Evolutionary conservation across 306 rosid species (phyloP), one percentile per base, ranked within the genome.

Genomic region (Cotoneaster glaucophyllus): DNA sequence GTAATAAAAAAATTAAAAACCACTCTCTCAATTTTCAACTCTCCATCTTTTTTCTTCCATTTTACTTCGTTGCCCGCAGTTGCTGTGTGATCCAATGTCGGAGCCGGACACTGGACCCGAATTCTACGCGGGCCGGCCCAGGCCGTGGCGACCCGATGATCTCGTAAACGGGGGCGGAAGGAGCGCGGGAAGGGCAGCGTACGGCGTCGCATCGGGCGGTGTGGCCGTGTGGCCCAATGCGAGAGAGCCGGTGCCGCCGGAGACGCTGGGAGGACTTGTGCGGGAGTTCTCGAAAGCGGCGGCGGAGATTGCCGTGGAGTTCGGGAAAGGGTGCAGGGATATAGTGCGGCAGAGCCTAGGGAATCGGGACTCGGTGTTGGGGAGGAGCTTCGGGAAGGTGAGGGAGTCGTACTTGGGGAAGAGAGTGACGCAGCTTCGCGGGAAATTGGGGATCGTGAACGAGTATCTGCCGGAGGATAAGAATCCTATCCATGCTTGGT

Each of bases 241-340:
- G 22, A 69, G 77, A 2, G 81, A 77, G 67, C 78, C 83, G 83
- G 91, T 58, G 75, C 79, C 79, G 54, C 71, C 83, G 84, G 90
- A 63, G 77, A 80, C 80, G 54, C 66, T 83, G 29, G 83, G 80
- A 82, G 92, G 83, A 22, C 83, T 86, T 32, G 76, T 79, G 31
- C 76, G 77, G 79, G 98, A 95, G 89, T 95, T 95, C 70, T 66
- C 87, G 62, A 86, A 78, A 67, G 98, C 97, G 59, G 90, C 80
- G 75, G 88, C 84, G 73, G 98, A 95, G 84, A 89, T 95, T 83
- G 75, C 92, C 5, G 88, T 92, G 83, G 96, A 79, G 85, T 89
- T 90, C 26, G 93, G 93, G 56, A 95, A 88, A 79, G 97, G 97
- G 5, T 95, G 98, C 59, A 88, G 97, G 71, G 98, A 92, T 81